Evolutionary conservation across 352 stramenopile species (phyloP), one percentile per base, ranked within the genome.

Genomic region (Phytophthora aleatoria): DNA sequence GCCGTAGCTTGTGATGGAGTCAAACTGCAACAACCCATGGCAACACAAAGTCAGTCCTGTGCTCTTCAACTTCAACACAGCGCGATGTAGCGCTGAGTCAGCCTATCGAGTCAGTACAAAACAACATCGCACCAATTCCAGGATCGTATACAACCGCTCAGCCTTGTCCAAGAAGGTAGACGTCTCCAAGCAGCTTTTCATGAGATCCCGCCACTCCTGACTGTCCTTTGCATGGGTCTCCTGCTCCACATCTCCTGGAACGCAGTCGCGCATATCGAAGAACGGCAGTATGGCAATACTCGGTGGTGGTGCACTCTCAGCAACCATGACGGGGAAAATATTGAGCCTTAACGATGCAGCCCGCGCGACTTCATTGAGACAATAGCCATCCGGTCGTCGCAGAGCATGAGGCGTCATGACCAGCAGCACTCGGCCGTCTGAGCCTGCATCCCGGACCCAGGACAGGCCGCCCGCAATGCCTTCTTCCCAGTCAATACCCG

Each of bases 371-470:
- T 92, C 84, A 61, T 92, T 92, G 54, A 92, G 77, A 35, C 84
- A 92, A 61, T 91, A 92, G 26, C 84, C 84, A 59, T 92, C 82
- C 0, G 84, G 84, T 2, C 84, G 72, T 11, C 84, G 80, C 47
- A 92, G 72, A 6, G 84, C 84, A 56, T 92, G 84, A 26, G 84
- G 84, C 38, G 84, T 92, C 84, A 92, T 92, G 62, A 92, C 63
- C 60, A 92, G 69, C 50, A 92, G 64, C 38, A 92, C 82, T 48
- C 84, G 81, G 20, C 84, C 84, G 50, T 92, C 79, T 51, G 85
- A 60, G 54, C 87, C 78, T 5, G 82, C 84, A 28, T 92, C 82
- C 20, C 88, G 85, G 27, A 89, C 80, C 78, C 82, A 89, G 36
- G 76, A 81, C 35, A 92, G 58, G 7, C 67, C 84, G 12, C 75